Evolutionary conservation across 768 basidiomycete species (phyloP).

Genomic region (Amanita thiersii): DNA sequence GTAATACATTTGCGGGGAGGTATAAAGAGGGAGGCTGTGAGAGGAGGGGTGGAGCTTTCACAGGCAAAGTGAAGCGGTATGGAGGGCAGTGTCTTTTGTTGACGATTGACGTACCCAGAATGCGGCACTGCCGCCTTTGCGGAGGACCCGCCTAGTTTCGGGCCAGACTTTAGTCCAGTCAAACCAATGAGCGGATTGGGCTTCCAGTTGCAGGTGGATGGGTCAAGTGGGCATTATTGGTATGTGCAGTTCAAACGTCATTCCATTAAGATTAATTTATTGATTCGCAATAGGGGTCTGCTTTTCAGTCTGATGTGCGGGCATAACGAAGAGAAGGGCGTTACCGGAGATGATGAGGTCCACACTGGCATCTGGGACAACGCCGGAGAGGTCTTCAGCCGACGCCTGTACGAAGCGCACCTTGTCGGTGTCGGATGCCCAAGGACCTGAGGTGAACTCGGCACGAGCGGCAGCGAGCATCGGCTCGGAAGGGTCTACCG

Average conservation of each 20-base stretch:
- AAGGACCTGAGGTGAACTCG: conserved; percentile 10
- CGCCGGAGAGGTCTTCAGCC: conserved; percentile 47
- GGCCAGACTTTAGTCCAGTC: conserved; percentile 66
- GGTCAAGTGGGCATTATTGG: too few relatives aligned
- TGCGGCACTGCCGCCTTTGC: conserved; percentile 56
- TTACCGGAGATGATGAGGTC: conserved; percentile 65
- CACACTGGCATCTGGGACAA: conserved; percentile 39
- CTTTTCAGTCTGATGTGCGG: too few relatives aligned
- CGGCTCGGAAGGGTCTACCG: conserved; percentile 63
- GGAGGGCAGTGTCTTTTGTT: too few relatives aligned
- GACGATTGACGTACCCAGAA: conserved; percentile 73
- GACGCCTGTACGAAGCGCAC: conserved; percentile 25
- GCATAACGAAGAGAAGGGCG: too few relatives aligned
- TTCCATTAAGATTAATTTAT: neutral
- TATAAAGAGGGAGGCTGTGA: neutral
- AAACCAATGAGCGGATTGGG: conserved; percentile 81
- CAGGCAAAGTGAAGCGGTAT: neutral
- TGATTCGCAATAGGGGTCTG: too few relatives aligned
- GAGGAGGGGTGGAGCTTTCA: neutral
- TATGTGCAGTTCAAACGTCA: neutral
- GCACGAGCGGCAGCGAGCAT: conserved; percentile 58
- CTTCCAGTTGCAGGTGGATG: too few relatives aligned
- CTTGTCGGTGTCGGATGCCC: conserved; percentile 7
- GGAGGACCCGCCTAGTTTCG: conserved; percentile 52
- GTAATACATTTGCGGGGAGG: neutral